Base-by-base conservation (phyloP, 2,329 filamentous ascomycete species). In the Fusarium staphyleae region DNA sequence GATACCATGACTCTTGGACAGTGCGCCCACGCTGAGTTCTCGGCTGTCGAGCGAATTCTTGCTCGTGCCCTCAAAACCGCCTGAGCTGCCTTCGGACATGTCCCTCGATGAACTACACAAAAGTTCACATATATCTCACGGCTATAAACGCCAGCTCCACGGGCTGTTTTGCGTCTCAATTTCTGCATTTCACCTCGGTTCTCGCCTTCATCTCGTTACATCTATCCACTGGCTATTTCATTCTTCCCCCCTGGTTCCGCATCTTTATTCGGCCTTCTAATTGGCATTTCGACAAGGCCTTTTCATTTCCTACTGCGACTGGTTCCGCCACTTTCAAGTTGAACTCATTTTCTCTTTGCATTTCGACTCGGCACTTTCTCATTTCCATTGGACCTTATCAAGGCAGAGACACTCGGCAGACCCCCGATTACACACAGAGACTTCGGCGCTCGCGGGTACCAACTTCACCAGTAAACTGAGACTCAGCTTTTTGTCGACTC, bases 11-110 rank as follows among this genome's bases (percentile, higher is more conserved):
- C 78, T 5, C 74, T 87, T 3, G 71, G 74, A 1, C 66, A 79
- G 32, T 75, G 77, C 10, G 79, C 78, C 2, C 56, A 69, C 5
- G 59, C 66, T 11, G 84, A 87, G 69, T 78, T 81, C 64, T 60
- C 66, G 5, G 77, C 77, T 3, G 72, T 87, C 5, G 79, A 85
- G 66, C 67, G 70, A 4, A 75, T 83, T 41, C 69, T 87, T 19
- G 69, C 71, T 16, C 77, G 78, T 5, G 77, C 74, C 12, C 66
- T 79, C 29, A 36, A 41, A 9, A 42, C 24, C 12, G 7, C n/a
- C 15, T 28, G 29, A 35, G 46, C 12, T 35, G 22, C n/a, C 26
- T 10, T n/a, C 9, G 16, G 32, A 18, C 19, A n/a, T 13, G 11
- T 29, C 10, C 14, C 33, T 6, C 22, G 6, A 19, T n/a, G 28